Base-by-base conservation (phyloP, 257 asterid species). In the Cinchona pubescens region DNA sequence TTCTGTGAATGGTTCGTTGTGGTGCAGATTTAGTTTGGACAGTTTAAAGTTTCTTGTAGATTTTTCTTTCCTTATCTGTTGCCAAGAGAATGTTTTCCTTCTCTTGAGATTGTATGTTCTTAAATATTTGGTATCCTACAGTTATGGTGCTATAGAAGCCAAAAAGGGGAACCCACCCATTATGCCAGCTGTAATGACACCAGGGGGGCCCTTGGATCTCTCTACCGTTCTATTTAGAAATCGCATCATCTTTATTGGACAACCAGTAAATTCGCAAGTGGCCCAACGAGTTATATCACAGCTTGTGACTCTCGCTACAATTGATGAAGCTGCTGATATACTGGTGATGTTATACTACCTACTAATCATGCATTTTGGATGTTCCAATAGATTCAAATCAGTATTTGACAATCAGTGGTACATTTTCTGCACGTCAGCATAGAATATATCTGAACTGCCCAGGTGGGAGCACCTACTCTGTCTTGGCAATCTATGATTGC, bases 231-330 rank as follows among this genome's bases (percentile, higher is more conserved):
- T 95, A 81, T 92, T 95, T 84, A 91, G 99, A 85, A 92, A 90
- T 67, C 97, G 99, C 38, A 95, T 92, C 60, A 90, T 95, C 78
- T 95, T 95, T 85, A 82, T 92, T 63, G 99, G 99, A 71, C 93
- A 91, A 91, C 89, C 92, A 46, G 79, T 95, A 35, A 92, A 85
- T 81, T 78, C 96, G 2, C 87, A 83, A 83, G 98, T 95, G 48
- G 98, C 99, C 78, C 97, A 95, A 80, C 84, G 87, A 81, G 98
- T 95, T 71, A 95, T 95, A 82, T 91, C 99, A 43, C 99, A 95
- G 78, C 92, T 95, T 74, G 96, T 95, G 74, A 95, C 99, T 35
- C 82, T 92, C 85, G 98, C 99, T 8, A 87, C 99, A 71, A 87
- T 95, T 45, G 99, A 95, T 82, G 96, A 95, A 82, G 79, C 87